A percentile compares a stretch with the other conserved stretches of the same genome.
These are phyloP conservation scores for Solanum pinnatisectum DNA, from an alignment of 257 asterid species.

Conservation along the genomic window DNA sequence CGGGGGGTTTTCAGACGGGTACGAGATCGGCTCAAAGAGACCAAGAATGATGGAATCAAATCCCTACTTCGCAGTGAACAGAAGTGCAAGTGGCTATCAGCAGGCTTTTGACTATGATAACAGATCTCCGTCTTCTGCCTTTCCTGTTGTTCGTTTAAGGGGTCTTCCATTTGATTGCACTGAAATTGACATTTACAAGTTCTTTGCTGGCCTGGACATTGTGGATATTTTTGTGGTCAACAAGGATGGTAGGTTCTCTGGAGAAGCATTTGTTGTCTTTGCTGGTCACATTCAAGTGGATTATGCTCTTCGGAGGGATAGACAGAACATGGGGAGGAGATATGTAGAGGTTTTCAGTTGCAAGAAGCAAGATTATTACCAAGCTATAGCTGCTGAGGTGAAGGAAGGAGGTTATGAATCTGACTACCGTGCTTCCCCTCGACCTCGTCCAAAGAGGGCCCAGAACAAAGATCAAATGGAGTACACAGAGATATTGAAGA, in stretches of 20 bases:
- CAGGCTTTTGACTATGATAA: not conserved
- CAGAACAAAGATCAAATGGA: slow-evolving; percentile 75
- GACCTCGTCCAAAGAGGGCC: slow-evolving; percentile 53
- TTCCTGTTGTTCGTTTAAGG: slow-evolving; percentile 85
- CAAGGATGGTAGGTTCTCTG: slow-evolving; percentile 73
- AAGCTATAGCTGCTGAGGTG: slow-evolving; percentile 85
- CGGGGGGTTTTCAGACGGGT: slow-evolving; percentile 99
- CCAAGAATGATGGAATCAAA: slow-evolving; percentile 99
- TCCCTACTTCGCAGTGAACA: slow-evolving; percentile 98
- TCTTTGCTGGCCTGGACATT: slow-evolving; percentile 81
- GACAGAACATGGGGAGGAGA: slow-evolving; percentile 91
- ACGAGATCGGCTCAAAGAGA: slow-evolving; percentile 99
- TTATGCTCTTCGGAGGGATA: slow-evolving; percentile 68
- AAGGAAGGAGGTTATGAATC: slow-evolving; percentile 32
- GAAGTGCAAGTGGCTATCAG: slow-evolving; percentile 53
- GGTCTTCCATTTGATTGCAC: slow-evolving; percentile 91
- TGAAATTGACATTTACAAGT: slow-evolving; percentile 65
- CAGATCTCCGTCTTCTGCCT: slow-evolving; percentile 14
- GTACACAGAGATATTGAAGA: slow-evolving; percentile 72
- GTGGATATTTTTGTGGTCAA: slow-evolving; percentile 77
- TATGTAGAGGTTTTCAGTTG: slow-evolving; percentile 95
- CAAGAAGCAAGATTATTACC: slow-evolving; percentile 84
- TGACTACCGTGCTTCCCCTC: slow-evolving; percentile 45
- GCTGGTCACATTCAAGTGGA: slow-evolving; percentile 85
- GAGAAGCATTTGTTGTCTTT: slow-evolving; percentile 86